phyloP scores from a whole-genome alignment of 1,284 basidiomycete species.

The Rhodotorula sp. region DNA sequence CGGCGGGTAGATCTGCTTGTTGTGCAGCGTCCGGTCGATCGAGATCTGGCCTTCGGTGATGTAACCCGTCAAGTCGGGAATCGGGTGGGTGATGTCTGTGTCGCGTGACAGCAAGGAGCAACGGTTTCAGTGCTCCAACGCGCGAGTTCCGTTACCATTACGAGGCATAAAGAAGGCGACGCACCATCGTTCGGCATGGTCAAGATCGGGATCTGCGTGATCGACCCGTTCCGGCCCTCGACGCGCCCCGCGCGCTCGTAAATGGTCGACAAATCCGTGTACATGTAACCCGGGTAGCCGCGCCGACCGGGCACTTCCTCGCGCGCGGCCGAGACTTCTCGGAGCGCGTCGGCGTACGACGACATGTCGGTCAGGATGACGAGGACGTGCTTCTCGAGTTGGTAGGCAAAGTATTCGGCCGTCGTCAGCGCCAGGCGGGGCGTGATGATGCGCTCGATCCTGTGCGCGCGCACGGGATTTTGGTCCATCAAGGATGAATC shows the following conservation, averaged over 20 bases:
- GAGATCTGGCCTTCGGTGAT: slow-evolving; percentile 99
- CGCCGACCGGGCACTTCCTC: slow-evolving; percentile 99
- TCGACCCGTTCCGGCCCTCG: slow-evolving; percentile 94
- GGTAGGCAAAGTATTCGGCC: slow-evolving; percentile 99
- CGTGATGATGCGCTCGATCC: slow-evolving; percentile 98
- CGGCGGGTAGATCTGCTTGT: slow-evolving; percentile 89
- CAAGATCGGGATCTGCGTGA: slow-evolving; percentile 99
- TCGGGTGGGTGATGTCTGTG: slow-evolving; percentile 98
- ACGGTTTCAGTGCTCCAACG: too few species aligned
- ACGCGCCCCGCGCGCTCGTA: slow-evolving; percentile 99
- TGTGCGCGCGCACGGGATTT: slow-evolving; percentile 13
- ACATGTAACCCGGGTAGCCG: slow-evolving; percentile 99
- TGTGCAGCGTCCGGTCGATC: slow-evolving; percentile 66
- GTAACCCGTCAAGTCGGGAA: slow-evolving; percentile 99
- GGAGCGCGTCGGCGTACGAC: slow-evolving; percentile 94
- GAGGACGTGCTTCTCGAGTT: slow-evolving; percentile 98
- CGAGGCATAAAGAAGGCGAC: too few species aligned
- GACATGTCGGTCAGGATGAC: slow-evolving; percentile 99
- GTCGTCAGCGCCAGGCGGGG: slow-evolving; percentile 97
- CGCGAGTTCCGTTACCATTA: too few species aligned
- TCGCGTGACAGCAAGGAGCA: too few species aligned
- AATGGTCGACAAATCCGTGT: slow-evolving; percentile 89
- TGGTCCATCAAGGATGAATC: too few species aligned
- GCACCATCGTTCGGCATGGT: slow-evolving; percentile 99
- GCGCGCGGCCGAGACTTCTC: slow-evolving; percentile 97